These are phyloP conservation scores for Smallanthus sonchifolius DNA, from an alignment of 129 eudicot species.

Conservation along the genomic window DNA sequence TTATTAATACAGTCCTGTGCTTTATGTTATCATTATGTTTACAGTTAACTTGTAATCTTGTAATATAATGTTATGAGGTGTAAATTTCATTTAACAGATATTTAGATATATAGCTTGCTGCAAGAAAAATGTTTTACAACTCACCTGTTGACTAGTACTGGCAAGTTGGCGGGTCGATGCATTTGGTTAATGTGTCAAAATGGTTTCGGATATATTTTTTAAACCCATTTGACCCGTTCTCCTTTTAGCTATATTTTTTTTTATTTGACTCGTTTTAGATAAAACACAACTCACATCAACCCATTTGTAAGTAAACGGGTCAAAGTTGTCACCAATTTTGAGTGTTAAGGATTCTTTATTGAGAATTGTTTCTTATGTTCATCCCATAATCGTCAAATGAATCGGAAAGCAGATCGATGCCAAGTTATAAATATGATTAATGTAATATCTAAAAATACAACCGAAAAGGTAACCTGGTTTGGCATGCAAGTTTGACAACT, in stretches of 20 bases:
- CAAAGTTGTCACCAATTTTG: no score
- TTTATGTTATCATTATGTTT: background rate
- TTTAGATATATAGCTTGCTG: background rate
- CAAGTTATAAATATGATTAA: no score
- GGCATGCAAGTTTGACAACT: background rate
- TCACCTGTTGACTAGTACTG: background rate
- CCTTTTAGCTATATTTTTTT: no score
- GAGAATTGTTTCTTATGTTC: no score
- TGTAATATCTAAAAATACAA: no score
- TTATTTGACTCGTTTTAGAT: no score
- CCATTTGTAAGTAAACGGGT: no score
- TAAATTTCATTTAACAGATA: background rate
- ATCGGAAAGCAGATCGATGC: no score
- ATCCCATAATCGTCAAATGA: no score
- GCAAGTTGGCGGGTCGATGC: background rate
- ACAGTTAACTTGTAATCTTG: no score
- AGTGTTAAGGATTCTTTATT: no score
- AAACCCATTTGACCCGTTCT: no score
- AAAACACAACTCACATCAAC: background rate
- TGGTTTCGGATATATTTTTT: background rate
- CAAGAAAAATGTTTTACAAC: background rate
- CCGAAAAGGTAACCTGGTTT: background rate
- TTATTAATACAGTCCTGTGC: background rate
- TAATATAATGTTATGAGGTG: constrained; percentile 10
- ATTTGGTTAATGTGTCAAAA: background rate